Conservation (phyloP, 768 basidiomycete species). For the Coprinopsis sp. region DNA sequence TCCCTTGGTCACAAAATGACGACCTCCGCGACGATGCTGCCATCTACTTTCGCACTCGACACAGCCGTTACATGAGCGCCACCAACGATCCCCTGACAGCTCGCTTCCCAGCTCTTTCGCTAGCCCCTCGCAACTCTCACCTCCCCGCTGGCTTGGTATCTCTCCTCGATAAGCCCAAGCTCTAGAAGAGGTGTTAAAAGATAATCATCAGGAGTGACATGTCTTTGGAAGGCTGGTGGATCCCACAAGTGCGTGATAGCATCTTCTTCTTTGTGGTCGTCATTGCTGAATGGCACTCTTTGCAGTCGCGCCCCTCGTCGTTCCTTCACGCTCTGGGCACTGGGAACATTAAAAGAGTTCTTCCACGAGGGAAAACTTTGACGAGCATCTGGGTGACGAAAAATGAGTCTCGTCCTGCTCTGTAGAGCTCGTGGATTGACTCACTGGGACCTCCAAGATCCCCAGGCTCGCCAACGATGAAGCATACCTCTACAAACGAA, state of each 20-base stretch:
- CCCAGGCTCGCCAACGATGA: slow-evolving; percentile 31
- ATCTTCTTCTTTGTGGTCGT: slow-evolving; percentile 7
- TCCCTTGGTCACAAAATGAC: too few species aligned
- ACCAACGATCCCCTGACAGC: slow-evolving; percentile 1
- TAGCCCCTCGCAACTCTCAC: slow-evolving; percentile 24
- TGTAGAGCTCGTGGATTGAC: background rate
- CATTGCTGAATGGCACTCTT: slow-evolving; percentile 49
- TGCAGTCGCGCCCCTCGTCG: slow-evolving; percentile 48
- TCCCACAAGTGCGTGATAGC: slow-evolving; percentile 34
- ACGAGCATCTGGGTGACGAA: slow-evolving; percentile 53
- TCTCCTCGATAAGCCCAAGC: slow-evolving; percentile 33
- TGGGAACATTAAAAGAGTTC: slow-evolving; percentile 27
- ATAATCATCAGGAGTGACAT: slow-evolving; percentile 51
- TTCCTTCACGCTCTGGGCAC: slow-evolving; percentile 35
- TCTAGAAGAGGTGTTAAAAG: slow-evolving; percentile 38
- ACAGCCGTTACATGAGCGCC: too few species aligned
- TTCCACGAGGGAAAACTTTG: slow-evolving; percentile 46
- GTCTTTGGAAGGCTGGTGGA: slow-evolving; percentile 44
- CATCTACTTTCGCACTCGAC: too few species aligned
- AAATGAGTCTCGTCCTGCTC: slow-evolving; percentile 34
- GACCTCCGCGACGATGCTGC: too few species aligned
- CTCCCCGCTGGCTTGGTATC: slow-evolving; percentile 28
- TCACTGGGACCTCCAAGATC: slow-evolving; percentile 29
- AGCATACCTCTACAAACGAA: too few species aligned
- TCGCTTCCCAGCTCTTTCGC: slow-evolving; percentile 31